Evolutionary conservation across 2,329 filamentous ascomycete species (phyloP).

Genomic region (Cladosporium sp.): DNA sequence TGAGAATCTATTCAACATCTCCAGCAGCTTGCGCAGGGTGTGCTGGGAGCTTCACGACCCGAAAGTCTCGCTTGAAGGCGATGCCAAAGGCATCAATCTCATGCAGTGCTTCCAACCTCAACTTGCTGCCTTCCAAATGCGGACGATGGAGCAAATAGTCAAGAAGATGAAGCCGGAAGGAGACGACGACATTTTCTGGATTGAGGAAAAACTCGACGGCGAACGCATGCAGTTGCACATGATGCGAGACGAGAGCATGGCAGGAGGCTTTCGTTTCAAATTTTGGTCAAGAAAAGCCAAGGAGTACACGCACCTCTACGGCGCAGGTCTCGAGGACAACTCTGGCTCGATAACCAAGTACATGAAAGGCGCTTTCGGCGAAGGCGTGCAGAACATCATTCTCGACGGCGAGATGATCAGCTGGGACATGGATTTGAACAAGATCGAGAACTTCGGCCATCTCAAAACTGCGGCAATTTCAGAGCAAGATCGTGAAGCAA

Average conservation of each 20-base stretch:
- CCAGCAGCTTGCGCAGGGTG: slow-evolving; percentile 81
- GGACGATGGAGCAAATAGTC: slow-evolving; percentile 76
- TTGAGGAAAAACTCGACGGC: slow-evolving; percentile 96
- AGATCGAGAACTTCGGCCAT: slow-evolving; percentile 84
- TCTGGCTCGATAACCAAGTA: slow-evolving; percentile 76
- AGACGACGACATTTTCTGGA: slow-evolving; percentile 81
- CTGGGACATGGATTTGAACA: slow-evolving; percentile 84
- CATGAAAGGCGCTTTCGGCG: slow-evolving; percentile 70
- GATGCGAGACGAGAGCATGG: slow-evolving; percentile 61
- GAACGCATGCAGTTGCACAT: slow-evolving; percentile 98
- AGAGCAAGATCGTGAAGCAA: slow-evolving; percentile 49
- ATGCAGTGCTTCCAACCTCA: slow-evolving; percentile 98
- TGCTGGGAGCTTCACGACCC: slow-evolving; percentile 91
- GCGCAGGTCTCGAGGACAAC: slow-evolving; percentile 68
- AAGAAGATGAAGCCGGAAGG: slow-evolving; percentile 61
- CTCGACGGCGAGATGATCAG: slow-evolving; percentile 98
- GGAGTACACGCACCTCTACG: slow-evolving; percentile 94
- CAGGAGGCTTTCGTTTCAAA: slow-evolving; percentile 68
- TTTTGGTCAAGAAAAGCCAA: slow-evolving; percentile 98
- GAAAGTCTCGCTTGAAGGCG: slow-evolving; percentile 65
- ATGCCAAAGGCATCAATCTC: slow-evolving; percentile 69
- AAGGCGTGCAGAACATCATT: slow-evolving; percentile 78
- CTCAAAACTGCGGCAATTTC: slow-evolving; percentile 85
- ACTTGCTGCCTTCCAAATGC: slow-evolving; percentile 85
- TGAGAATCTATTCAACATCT: slow-evolving; percentile 71